Conservation (phyloP, 805 yeast species). For the Dipodascopsis uninucleata region DNA sequence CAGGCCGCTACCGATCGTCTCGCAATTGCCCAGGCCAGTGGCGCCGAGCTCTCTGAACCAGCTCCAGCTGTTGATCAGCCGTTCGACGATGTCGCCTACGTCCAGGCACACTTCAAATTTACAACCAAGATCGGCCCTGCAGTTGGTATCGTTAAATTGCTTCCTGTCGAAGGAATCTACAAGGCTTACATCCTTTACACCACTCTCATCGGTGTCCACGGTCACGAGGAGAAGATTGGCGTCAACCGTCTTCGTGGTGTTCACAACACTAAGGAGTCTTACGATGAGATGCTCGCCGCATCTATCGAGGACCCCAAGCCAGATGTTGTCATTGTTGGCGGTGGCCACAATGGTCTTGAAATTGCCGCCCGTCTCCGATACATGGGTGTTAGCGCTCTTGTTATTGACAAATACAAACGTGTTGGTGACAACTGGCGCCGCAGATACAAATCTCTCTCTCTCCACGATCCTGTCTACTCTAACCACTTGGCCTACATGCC, state of each 20-base stretch:
- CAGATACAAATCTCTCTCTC: constrained; percentile 44
- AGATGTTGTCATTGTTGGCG: constrained; percentile 46
- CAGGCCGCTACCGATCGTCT: constrained; percentile 27
- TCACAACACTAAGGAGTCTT: constrained; percentile 15
- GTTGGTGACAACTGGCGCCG: constrained; percentile 50
- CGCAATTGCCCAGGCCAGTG: constrained; percentile 7
- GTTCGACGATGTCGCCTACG: constrained; percentile 14
- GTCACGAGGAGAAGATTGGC: constrained; percentile 8
- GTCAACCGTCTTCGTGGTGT: constrained; percentile 20
- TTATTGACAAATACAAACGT: constrained; percentile 40
- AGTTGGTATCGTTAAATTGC: constrained; percentile 17
- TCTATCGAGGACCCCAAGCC: constrained; percentile 35
- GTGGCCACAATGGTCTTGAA: constrained; percentile 47
- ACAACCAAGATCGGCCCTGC: constrained; percentile 17
- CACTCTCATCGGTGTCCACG: constrained; percentile 22
- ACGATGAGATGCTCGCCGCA: constrained; percentile 13
- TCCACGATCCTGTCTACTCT: constrained; percentile 47
- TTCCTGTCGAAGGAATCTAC: constrained; percentile 11
- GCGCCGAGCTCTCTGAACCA: constrained; percentile 10
- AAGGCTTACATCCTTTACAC: constrained; percentile 24
- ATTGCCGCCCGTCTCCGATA: constrained; percentile 44
- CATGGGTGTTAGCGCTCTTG: constrained; percentile 42
- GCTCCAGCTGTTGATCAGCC: constrained; percentile 11
- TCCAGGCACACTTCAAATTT: constrained; percentile 21
- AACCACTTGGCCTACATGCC: constrained; percentile 43